Base-by-base conservation (phyloP, 768 basidiomycete species). In the Lentinus brumalis region DNA sequence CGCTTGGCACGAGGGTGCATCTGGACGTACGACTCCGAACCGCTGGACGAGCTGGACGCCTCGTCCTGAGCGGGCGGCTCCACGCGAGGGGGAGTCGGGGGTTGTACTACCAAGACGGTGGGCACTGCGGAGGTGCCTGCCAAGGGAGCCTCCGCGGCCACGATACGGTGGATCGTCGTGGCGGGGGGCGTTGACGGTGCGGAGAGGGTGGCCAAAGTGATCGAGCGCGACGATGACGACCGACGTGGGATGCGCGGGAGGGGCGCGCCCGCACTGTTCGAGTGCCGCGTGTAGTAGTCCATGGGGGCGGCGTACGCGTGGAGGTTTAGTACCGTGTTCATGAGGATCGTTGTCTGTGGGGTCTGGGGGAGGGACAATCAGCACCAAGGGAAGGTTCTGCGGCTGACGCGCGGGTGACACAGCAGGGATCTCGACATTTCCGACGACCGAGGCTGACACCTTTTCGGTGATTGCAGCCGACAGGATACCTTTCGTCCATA, bases 171-270 rank as follows among this genome's bases (percentile, higher is more conserved):
- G 26, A 88, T 81, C 53, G 21, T 26, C 21, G 87, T 81, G 5
- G 76, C 76, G 5, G 61, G 31, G 14, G 59, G 55, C 8, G 63
- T 53, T 5, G 62, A 58, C 0, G 62, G 38, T 18, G 56, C 35
- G 29, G 52, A 53, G 38, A 32, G n/a, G 31, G 45, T 47, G 50
- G 65, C 64, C 67, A 65, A 63, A 63, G 49, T 4, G 56, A 57
- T 8, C 21, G 57, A 31, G 39, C 62, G 47, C 21, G 60, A 38
- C 69, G 72, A 31, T 49, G 66, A 53, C 73, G 71, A 71, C 50
- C 87, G 77, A 55, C 86, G 82, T 40, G 89, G 86, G 54, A 89
- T 78, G 53, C 82, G 76, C 15, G 88, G 87, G n/a, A 89, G 81
- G 56, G 87, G 81, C 8, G 76, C 76, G 2, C 83, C 80, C 35